A percentile compares a stretch with the other conserved stretches of the same genome.
These are phyloP conservation scores for Bipolaris zeicola DNA, from an alignment of 2,329 filamentous ascomycete genomes.

Conservation along the genomic window DNA sequence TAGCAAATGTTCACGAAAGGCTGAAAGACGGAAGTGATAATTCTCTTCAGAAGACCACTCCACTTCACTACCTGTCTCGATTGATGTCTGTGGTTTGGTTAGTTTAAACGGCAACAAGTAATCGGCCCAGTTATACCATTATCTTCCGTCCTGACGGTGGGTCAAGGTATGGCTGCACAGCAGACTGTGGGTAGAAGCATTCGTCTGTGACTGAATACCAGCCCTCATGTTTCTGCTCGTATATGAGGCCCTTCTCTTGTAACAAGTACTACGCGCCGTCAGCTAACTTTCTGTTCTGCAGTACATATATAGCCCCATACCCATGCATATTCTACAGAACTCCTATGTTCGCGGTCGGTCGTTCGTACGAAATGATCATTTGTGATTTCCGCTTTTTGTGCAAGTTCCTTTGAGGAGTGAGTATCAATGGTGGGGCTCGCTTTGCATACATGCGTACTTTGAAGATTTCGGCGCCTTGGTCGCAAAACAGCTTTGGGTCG, in stretches of 20 bases:
- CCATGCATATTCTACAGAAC: constrained; percentile 91
- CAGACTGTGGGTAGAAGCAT: constrained; percentile 84
- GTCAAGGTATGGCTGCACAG: constrained; percentile 75
- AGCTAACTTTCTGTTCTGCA: constrained; percentile 19
- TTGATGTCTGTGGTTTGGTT: constrained; percentile 59
- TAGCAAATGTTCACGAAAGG: constrained; percentile 77
- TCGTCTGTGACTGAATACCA: constrained; percentile 99
- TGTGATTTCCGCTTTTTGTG: constrained; percentile 69
- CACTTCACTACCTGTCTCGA: constrained; percentile 88
- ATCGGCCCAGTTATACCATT: constrained; percentile 60
- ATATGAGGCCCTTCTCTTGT: constrained; percentile 76
- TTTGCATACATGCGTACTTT: constrained; percentile 51
- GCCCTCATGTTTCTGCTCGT: constrained; percentile 83
- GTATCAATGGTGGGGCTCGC: constrained; percentile 3
- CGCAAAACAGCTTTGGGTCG: constrained; percentile 83
- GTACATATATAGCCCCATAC: constrained; percentile 41
- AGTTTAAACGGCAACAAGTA: constrained; percentile 11
- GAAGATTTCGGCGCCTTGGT: constrained; percentile 81
- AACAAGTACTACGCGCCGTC: constrained; percentile 63
- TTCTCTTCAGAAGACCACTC: constrained; percentile 94
- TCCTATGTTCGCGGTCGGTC: constrained; percentile 79
- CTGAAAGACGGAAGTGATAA: constrained; percentile 91
- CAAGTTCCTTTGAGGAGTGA: constrained; percentile 61
- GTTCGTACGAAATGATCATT: constrained; percentile 93
- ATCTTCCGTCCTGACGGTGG: constrained; percentile 81